These are phyloP conservation scores for Dichomitus squalens DNA, from an alignment of 1,284 basidiomycete genomes.

Conservation along the genomic window DNA sequence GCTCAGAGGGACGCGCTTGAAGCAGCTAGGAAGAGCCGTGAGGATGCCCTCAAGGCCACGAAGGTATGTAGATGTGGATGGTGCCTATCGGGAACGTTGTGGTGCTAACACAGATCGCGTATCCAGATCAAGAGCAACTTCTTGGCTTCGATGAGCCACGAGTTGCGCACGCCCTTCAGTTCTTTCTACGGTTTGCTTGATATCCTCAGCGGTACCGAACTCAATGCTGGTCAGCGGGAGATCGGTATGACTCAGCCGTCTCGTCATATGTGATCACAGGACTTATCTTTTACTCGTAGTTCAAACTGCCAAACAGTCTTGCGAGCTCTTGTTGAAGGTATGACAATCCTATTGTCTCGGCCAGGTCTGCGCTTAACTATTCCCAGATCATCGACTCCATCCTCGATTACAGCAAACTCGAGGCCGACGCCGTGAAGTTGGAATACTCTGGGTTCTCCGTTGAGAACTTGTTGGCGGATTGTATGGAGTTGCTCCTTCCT, in stretches of 20 bases:
- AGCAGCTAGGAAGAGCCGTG: conserved; percentile 64
- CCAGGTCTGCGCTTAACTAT: background rate
- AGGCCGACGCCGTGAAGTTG: conserved; percentile 70
- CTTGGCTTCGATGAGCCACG: conserved; percentile 75
- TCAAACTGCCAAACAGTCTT: conserved; percentile 74
- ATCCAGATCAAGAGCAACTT: conserved; percentile 74
- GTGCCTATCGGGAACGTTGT: background rate
- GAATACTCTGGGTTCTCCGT: conserved; percentile 67
- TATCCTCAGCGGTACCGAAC: conserved; percentile 64
- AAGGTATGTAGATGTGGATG: conserved; percentile 43
- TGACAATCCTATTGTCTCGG: background rate
- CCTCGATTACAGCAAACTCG: conserved; percentile 73
- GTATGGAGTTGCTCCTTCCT: conserved; percentile 70
- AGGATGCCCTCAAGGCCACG: conserved; percentile 71
- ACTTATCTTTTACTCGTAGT: conserved; percentile 40
- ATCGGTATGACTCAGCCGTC: conserved; percentile 47
- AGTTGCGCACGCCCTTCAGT: conserved; percentile 71
- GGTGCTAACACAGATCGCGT: background rate
- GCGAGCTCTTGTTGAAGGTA: conserved; percentile 69
- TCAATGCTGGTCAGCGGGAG: conserved; percentile 66
- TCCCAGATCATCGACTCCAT: conserved; percentile 73
- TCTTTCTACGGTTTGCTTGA: conserved; percentile 75
- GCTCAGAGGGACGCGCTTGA: conserved; percentile 67
- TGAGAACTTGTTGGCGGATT: conserved; percentile 73
- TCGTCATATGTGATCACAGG: background rate